A percentile compares a stretch with the other conserved stretches of the same genome.
phyloP scores from a whole-genome alignment of 2,329 filamentous ascomycete species.

The Drechmeria coniospora region DNA sequence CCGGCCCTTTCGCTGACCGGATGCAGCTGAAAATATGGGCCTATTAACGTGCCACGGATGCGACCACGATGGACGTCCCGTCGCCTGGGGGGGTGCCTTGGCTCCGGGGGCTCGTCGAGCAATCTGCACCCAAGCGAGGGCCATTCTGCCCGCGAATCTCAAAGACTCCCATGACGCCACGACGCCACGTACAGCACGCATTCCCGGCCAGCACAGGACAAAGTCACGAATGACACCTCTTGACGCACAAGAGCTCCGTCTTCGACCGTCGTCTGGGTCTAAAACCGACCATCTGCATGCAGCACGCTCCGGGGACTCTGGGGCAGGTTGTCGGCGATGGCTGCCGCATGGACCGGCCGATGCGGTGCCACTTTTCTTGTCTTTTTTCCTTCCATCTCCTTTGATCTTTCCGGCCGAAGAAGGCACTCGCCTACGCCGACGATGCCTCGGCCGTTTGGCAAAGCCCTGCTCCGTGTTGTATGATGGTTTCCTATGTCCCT shows the following conservation, averaged over 20 bases:
- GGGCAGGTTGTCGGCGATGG: no score
- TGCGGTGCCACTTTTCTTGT: constrained; percentile 19
- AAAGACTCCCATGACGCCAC: constrained; percentile 12
- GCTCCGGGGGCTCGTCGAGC: no score
- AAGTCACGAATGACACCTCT: constrained; percentile 23
- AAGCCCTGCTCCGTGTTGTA: constrained; percentile 22
- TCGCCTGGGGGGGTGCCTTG: no score
- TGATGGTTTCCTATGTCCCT: constrained; percentile 16
- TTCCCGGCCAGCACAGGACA: constrained; percentile 22
- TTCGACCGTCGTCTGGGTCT: constrained; percentile 2
- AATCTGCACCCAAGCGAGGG: constrained; percentile 17
- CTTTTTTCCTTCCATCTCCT: constrained; percentile 9
- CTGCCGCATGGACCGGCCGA: constrained; percentile 13
- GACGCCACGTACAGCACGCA: constrained; percentile 13
- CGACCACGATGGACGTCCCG: constrained; percentile 11
- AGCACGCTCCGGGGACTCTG: no score
- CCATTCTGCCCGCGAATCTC: constrained; percentile 14
- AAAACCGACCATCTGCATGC: no score
- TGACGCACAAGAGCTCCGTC: constrained; percentile 14
- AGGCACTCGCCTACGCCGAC: constrained; percentile 15
- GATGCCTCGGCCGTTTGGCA: constrained; percentile 15
- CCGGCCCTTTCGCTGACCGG: constrained; percentile 4
- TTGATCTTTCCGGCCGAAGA: constrained; percentile 12
- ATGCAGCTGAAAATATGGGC: constrained; percentile 74
- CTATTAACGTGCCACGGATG: constrained; percentile 32